Base-by-base conservation (phyloP, 805 yeast species). In the Yarrowia alimentaria region DNA sequence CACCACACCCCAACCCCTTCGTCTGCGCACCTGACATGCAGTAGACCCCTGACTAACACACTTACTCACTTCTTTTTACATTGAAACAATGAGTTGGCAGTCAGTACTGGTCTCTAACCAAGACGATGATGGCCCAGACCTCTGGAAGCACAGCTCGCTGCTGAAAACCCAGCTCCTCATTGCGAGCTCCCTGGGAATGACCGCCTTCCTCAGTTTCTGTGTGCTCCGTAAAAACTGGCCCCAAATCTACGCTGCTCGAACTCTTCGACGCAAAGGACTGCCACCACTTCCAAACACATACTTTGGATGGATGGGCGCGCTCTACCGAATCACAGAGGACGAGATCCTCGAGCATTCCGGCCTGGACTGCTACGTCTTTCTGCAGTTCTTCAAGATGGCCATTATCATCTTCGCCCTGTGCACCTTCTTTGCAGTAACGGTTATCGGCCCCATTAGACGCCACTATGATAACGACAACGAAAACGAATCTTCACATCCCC, bases 341-440 rank as follows among this genome's bases (percentile, higher is more conserved):
- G 89, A 88, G 53, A 77, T 93, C 2, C 72, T 91, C 45, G 91
- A 88, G 55, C 83, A 82, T 60, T 96, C 97, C 2, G 99, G 99
- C 0, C 68, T 91, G 34, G 99, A 91, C 68, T 97, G 97, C 0
- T 89, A 78, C 67, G 98, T 93, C 40, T 91, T 86, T 61, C 68
- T 91, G 24, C 89, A 89, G 3, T 90, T 91, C 64, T 93, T 93
- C 75, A 83, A 85, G 55, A 86, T 89, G 85, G 78, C 93, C 55
- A 85, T 90, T 42, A 79, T 79, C 62, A 69, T 86, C 7, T 66
- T 91, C 18, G 66, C 78, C 2, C 67, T 77, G 1, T 82, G 89
- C 61, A 75, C 86, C 38, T 53, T 85, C 2, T 78, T 86, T 59
- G 89, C 95, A 1, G 69, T 85, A 8, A 68, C 79, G 5, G 74